Evolutionary conservation across 1,284 basidiomycete species (phyloP).

Genomic region (Lentinus polychrous): DNA sequence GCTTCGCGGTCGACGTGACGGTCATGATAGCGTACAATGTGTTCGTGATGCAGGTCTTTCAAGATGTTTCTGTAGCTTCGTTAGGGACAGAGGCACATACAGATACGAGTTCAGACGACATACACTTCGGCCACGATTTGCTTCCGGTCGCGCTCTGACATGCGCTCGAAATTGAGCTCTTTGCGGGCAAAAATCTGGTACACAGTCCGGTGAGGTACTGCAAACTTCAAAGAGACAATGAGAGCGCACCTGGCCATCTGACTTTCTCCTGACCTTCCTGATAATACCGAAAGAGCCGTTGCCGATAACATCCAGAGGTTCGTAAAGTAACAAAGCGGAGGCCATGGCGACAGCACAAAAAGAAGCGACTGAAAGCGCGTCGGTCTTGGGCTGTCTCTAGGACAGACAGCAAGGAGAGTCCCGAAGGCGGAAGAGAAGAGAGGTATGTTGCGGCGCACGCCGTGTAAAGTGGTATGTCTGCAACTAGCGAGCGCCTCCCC

Average conservation of each 20-base stretch:
- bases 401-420: neutral
- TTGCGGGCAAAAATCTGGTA: constrained; percentile 82
- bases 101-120: constrained; percentile 26
- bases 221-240: neutral
- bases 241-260: constrained; percentile 73
- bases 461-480: neutral
- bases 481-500: neutral
- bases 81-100: neutral
- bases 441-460: neutral
- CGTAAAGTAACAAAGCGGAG: constrained; percentile 46
- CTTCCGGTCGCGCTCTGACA: constrained; percentile 88
- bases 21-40: constrained; percentile 94
- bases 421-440: neutral
- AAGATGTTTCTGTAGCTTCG: constrained; percentile 74
- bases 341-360: neutral
- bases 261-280: constrained; percentile 81
- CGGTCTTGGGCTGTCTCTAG: neutral
- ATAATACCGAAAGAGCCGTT: constrained; percentile 98
- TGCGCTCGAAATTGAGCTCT: constrained; percentile 92
- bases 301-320: constrained; percentile 86
- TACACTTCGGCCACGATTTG: constrained; percentile 99
- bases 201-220: neutral
- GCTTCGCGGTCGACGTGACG: constrained; percentile 86
- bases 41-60: constrained; percentile 88
- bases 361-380: neutral